These are phyloP conservation scores for Penicillium mononematosum DNA, from an alignment of 495 filamentous ascomycete species.

Conservation along the genomic window DNA sequence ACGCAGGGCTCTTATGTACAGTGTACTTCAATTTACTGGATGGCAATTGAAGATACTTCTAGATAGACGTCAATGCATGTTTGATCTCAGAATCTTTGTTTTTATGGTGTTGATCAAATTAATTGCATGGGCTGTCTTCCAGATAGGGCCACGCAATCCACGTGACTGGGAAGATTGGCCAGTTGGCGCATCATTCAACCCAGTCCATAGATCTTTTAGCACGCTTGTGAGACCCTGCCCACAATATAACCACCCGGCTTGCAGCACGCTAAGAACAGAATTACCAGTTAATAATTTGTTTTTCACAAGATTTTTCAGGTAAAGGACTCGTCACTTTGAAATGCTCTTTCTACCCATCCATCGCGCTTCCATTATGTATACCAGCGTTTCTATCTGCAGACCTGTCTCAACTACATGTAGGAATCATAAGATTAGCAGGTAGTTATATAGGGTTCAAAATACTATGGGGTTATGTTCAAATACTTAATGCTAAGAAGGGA, in stretches of 20 bases:
- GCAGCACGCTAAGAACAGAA: background rate
- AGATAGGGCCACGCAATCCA: background rate
- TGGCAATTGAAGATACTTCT: background rate
- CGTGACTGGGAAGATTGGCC: background rate
- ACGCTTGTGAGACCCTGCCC: background rate
- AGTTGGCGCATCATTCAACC: background rate
- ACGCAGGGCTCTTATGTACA: background rate
- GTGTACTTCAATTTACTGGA: background rate
- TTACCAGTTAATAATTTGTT: background rate
- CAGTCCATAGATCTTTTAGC: background rate
- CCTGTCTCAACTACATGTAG: background rate
- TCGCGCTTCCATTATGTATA: background rate
- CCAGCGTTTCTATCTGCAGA: background rate
- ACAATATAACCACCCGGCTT: background rate
- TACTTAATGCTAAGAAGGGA: background rate
- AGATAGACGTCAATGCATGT: background rate
- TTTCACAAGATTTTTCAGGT: background rate
- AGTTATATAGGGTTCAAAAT: no score
- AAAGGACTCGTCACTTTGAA: background rate
- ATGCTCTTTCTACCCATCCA: background rate
- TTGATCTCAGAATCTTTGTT: background rate
- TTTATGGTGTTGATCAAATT: background rate
- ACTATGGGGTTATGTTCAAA: no score
- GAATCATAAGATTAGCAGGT: no score
- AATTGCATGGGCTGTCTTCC: background rate